Percentiles rank a stretch among this genome's conserved stretches.
phyloP scores from a whole-genome alignment of 306 rosid species.

The Dryas octopetala region DNA sequence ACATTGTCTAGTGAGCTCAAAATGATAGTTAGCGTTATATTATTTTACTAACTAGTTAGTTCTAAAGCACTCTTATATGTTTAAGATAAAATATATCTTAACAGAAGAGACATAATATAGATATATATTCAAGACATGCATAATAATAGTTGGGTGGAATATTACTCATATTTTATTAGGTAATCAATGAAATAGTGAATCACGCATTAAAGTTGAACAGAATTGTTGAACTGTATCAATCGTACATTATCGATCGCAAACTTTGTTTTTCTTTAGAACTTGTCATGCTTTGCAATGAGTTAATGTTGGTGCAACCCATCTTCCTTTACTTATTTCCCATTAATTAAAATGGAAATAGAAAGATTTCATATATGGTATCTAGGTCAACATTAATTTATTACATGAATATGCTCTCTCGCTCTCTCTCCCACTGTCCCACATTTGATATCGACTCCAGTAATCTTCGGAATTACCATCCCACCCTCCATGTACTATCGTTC shows the following conservation, averaged over 20 bases:
- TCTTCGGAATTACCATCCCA: neutral
- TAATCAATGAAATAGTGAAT: no score
- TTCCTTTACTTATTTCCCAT: neutral
- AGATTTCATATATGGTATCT: neutral
- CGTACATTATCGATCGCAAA: neutral
- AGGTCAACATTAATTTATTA: neutral
- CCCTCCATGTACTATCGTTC: neutral
- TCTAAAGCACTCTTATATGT: no score
- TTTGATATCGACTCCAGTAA: slow-evolving; percentile 1
- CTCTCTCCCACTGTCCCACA: neutral
- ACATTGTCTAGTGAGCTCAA: no score
- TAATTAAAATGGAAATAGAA: neutral
- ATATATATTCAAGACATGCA: slow-evolving; percentile 11
- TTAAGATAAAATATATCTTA: no score
- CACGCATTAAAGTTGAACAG: no score
- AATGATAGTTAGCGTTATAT: no score
- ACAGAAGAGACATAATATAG: no score
- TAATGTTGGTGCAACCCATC: neutral
- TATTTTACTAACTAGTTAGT: no score
- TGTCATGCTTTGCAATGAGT: neutral
- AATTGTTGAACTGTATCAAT: neutral
- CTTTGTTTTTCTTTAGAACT: neutral
- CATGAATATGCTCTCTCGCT: neutral
- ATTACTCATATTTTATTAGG: neutral
- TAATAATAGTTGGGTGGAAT: slow-evolving; percentile 11